phyloP scores from a whole-genome alignment of 2,329 filamentous ascomycete genomes.

The Didymella pomorum region DNA sequence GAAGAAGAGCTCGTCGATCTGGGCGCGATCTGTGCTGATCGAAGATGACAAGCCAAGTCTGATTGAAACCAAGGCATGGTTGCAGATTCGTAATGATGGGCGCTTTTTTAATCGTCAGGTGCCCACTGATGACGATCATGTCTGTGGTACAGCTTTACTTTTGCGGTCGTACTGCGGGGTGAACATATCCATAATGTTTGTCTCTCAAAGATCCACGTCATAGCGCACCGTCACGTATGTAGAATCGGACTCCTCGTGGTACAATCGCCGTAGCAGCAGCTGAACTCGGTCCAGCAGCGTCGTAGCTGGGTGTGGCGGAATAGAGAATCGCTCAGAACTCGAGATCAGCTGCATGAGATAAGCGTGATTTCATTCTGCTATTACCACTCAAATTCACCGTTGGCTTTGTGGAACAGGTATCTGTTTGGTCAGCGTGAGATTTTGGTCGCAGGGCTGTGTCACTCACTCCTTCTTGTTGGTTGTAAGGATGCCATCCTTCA shows the following conservation, averaged over 20 bases:
- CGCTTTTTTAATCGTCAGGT: constrained; percentile 18
- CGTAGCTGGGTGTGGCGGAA: constrained; percentile 10
- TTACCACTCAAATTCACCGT: constrained; percentile 98
- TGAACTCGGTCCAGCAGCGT: constrained; percentile 22
- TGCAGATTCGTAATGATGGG: constrained; percentile 1
- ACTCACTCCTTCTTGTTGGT: constrained; percentile 88
- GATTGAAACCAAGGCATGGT: not conserved
- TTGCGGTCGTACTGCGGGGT: not conserved
- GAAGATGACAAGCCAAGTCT: not conserved
- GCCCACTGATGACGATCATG: constrained; percentile 11
- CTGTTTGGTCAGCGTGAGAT: constrained; percentile 48
- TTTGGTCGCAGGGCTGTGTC: not conserved
- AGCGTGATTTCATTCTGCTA: constrained; percentile 26
- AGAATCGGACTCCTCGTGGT: constrained; percentile 3
- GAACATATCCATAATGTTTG: not conserved
- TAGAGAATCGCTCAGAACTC: constrained; percentile 23
- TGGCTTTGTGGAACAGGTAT: constrained; percentile 97
- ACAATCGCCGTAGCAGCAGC: constrained; percentile 18
- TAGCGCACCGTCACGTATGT: not conserved
- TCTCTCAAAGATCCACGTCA: constrained; percentile 1
- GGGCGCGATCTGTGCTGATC: not conserved
- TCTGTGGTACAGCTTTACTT: constrained; percentile 1
- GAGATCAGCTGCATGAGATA: constrained; percentile 34
- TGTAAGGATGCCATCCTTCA: constrained; percentile 95
- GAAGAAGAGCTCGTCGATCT: not conserved